Evolutionary conservation across 1,139 yeast genomes (phyloP).

Genomic region (Geotrichum bryndzae): DNA sequence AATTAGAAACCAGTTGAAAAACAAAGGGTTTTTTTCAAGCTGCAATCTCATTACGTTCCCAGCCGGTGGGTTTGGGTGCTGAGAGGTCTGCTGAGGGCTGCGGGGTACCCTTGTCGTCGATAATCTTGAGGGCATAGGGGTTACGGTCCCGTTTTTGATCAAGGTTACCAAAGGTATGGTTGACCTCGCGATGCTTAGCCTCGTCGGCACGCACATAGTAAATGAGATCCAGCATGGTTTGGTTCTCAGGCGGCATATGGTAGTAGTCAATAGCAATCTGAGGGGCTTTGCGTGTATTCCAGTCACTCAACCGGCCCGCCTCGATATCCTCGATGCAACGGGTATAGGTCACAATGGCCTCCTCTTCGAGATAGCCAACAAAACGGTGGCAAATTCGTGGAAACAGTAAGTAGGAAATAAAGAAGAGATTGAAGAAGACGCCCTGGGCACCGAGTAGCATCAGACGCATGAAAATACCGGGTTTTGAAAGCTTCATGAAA

Average conservation of each 20-base stretch:
- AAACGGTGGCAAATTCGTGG: slow-evolving; percentile 69
- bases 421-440: slow-evolving; percentile 61
- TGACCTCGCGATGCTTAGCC: slow-evolving; percentile 71
- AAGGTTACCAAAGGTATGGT: slow-evolving; percentile 69
- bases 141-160: slow-evolving; percentile 50
- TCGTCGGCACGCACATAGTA: slow-evolving; percentile 59
- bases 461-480: slow-evolving; percentile 52
- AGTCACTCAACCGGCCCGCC: slow-evolving; percentile 46
- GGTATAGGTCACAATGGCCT: slow-evolving; percentile 67
- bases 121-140: slow-evolving; percentile 52
- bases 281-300: slow-evolving; percentile 36
- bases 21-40: slow-evolving; percentile 18
- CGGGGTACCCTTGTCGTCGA: slow-evolving; percentile 37
- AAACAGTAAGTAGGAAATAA: slow-evolving; percentile 51
- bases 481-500: slow-evolving; percentile 59
- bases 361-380: slow-evolving; percentile 76
- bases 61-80: slow-evolving; percentile 44
- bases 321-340: slow-evolving; percentile 54
- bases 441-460: slow-evolving; percentile 66
- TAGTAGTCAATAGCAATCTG: slow-evolving; percentile 60
- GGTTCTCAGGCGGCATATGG: slow-evolving; percentile 44
- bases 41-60: slow-evolving; percentile 55
- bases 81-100: slow-evolving; percentile 53
- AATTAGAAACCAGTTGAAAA: neutral
- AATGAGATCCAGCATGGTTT: slow-evolving; percentile 56